phyloP scores from a whole-genome alignment of 2,329 filamentous ascomycete species.

The Fragosphaeria purpurea region DNA sequence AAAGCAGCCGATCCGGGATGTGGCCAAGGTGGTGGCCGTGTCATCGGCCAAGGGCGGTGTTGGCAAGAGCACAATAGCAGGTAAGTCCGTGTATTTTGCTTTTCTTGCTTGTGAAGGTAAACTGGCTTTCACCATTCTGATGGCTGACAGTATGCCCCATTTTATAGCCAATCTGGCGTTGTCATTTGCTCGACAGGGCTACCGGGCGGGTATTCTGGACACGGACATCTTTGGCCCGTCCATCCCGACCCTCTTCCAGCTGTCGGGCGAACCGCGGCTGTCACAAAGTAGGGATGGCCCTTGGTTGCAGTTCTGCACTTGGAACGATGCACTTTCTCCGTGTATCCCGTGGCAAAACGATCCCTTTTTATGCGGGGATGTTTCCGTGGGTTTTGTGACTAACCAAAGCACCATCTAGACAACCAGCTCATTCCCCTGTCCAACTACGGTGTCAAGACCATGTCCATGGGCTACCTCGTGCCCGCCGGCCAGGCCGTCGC shows the following conservation, averaged over 20 bases:
- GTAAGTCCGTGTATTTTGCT: slow-evolving; percentile 27
- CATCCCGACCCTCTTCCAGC: slow-evolving; percentile 78
- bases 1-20: slow-evolving; percentile 69
- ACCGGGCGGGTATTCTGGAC: slow-evolving; percentile 80
- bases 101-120: no score
- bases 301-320: background rate
- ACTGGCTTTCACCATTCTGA: no score
- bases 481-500: slow-evolving; percentile 73
- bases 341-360: no score
- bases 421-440: slow-evolving; percentile 79
- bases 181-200: slow-evolving; percentile 71
- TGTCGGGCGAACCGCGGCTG: slow-evolving; percentile 68
- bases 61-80: slow-evolving; percentile 87
- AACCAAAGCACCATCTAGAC: slow-evolving; percentile 24
- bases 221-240: slow-evolving; percentile 96
- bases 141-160: no score
- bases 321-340: background rate
- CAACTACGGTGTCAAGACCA: slow-evolving; percentile 93
- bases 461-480: slow-evolving; percentile 97
- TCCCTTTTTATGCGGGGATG: no score
- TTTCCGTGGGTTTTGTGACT: no score
- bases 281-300: slow-evolving; percentile 49
- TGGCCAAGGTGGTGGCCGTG: slow-evolving; percentile 89
- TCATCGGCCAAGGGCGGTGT: slow-evolving; percentile 98
- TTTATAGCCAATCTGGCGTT: slow-evolving; percentile 66